Evolutionary conservation across 2,329 filamentous ascomycete species (phyloP), one percentile per base, ranked within the genome.

Genomic region (Aspergillaceae sp.): DNA sequence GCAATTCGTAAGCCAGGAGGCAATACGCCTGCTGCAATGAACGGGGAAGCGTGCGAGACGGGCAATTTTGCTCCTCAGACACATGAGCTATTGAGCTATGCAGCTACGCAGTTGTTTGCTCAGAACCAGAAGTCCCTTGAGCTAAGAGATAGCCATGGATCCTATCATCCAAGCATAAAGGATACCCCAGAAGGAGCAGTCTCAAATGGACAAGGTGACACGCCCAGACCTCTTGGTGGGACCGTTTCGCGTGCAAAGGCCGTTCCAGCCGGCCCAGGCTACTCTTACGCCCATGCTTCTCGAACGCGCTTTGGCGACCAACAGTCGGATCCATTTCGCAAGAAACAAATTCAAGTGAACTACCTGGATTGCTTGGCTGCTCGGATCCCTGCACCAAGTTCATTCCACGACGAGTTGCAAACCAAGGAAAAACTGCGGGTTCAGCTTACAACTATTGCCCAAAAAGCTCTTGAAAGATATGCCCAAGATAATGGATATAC

Each of bases 401-500:
- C 91, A 51, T 75, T 74, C 34, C 59, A 66, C 1, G 64, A 69
- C 1, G 87, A 92, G 54, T 77, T 84, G 43, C 69, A 74, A 2
- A 76, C 82, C 52, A 94, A 92, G 59, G 84, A 92, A 55, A 60
- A 65, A 0, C 90, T 94, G 54, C 78, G 86, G 42, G 59, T 69
- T 40, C 69, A 70, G 28, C 76, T 94, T 10, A 82, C 91, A 61
- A 55, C 65, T 6, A 75, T 86, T 26, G 85, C 85, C 51, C 78
- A 76, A 44, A 63, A 77, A 44, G 76, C 78, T 1, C 77, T 88
- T 42, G 61, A 68, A 4, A 62, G 70, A 6, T 68, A 78, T 52
- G 82, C 66, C n/a, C 60, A 67, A 11, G 52, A 67, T 4, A 48
- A 51, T 0, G 67, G 75, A 6, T 62, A 70, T 40, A 56, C 63